Evolutionary conservation across 73 alveolate species (phyloP).

Genomic region (Tetrahymena malaccensis): DNA sequence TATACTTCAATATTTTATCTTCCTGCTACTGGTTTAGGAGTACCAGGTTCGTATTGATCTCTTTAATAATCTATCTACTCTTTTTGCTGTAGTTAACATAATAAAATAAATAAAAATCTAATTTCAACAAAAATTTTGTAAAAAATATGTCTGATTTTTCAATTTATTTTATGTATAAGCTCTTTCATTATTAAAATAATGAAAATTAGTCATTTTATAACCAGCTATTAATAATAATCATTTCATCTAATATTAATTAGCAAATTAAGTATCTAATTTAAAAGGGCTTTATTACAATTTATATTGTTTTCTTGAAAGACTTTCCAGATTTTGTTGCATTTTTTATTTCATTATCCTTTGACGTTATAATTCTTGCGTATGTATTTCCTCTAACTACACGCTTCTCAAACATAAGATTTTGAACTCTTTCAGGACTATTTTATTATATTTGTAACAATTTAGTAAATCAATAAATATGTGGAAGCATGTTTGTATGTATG

Average conservation of each 20-base stretch:
- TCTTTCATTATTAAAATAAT: too few species aligned
- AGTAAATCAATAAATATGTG: background rate
- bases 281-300: background rate
- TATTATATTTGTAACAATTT: background rate
- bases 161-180: too few species aligned
- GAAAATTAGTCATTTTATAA: background rate
- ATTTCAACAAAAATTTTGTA: too few species aligned
- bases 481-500: background rate
- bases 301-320: conserved; percentile 17
- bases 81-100: background rate
- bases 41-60: conserved; percentile 26
- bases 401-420: conserved; percentile 79
- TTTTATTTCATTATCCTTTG: conserved; percentile 58
- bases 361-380: conserved; percentile 79
- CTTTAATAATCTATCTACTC: conserved; percentile 12
- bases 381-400: conserved; percentile 93
- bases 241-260: background rate
- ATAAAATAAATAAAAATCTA: background rate
- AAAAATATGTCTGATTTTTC: too few species aligned
- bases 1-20: conserved; percentile 50
- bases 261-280: background rate
- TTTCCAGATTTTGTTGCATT: conserved; percentile 24
- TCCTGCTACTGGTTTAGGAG: conserved; percentile 64
- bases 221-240: background rate
- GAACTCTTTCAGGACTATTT: background rate